Evolutionary conservation across 352 stramenopile species (phyloP).

Genomic region (Phytophthora brassicae): DNA sequence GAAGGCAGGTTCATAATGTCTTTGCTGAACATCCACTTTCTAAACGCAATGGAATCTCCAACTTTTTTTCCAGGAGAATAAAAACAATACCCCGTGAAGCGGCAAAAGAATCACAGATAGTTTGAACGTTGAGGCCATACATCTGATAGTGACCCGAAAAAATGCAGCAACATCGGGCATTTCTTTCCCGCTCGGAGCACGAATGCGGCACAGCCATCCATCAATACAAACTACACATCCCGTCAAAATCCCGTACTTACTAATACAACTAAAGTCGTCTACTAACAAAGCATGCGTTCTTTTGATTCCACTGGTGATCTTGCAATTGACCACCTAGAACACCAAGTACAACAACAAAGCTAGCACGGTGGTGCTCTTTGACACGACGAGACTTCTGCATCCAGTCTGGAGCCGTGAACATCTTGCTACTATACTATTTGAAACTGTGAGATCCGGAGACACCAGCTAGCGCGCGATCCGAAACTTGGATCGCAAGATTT

Average conservation of each 20-base stretch:
- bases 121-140: constrained; percentile 15
- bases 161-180: constrained; percentile 7
- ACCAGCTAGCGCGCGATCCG: no score
- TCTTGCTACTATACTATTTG: no score
- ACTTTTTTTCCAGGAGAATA: constrained; percentile 10
- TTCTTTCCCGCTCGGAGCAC: neutral
- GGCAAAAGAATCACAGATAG: constrained; percentile 10
- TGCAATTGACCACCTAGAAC: no score
- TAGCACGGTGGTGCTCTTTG: no score
- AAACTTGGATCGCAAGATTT: no score
- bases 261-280: neutral
- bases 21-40: constrained; percentile 8
- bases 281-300: neutral
- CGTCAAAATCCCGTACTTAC: neutral
- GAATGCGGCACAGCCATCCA: neutral
- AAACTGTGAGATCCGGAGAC: no score
- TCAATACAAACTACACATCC: neutral
- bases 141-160: constrained; percentile 4
- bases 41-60: constrained; percentile 3
- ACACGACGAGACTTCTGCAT: no score
- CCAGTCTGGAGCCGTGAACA: no score
- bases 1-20: neutral
- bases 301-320: neutral
- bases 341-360: no score
- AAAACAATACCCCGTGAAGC: constrained; percentile 16